Conservation (phyloP, 345 rosid genomes). For the Citrus maxima region DNA sequence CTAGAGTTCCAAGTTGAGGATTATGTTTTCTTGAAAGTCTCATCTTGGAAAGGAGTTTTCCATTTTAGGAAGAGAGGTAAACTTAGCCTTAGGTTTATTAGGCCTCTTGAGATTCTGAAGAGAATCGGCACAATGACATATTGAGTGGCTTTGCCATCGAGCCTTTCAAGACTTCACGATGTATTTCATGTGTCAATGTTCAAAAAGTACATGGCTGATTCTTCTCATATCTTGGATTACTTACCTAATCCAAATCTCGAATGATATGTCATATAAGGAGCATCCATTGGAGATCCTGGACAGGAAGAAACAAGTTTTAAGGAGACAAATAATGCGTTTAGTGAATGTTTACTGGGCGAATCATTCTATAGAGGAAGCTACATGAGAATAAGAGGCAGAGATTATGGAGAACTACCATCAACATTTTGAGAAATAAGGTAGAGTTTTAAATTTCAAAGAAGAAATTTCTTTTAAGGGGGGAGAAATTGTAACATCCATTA, state of each 20-base stretch:
- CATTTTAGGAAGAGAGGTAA: not conserved
- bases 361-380: not conserved
- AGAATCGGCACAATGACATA: not conserved
- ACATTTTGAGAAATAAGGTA: not conserved
- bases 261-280: not conserved
- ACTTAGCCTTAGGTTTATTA: not conserved
- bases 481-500: too few relatives aligned
- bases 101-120: not conserved
- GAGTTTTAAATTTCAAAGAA: not conserved
- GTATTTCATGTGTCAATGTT: too few relatives aligned
- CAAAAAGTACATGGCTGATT: too few relatives aligned
- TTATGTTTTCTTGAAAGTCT: too few relatives aligned
- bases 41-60: too few relatives aligned
- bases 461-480: too few relatives aligned
- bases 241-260: too few relatives aligned
- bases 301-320: not conserved
- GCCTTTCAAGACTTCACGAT: too few relatives aligned
- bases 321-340: rapidly evolving
- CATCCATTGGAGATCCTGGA: not conserved
- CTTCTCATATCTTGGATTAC: too few relatives aligned
- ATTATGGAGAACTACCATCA: not conserved
- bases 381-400: not conserved
- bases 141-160: too few relatives aligned
- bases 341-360: not conserved
- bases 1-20: too few relatives aligned